Evolutionary conservation across 805 yeast species (phyloP), one percentile per base, ranked within the genome.

Genomic region (Saccharomycopsis sp.): DNA sequence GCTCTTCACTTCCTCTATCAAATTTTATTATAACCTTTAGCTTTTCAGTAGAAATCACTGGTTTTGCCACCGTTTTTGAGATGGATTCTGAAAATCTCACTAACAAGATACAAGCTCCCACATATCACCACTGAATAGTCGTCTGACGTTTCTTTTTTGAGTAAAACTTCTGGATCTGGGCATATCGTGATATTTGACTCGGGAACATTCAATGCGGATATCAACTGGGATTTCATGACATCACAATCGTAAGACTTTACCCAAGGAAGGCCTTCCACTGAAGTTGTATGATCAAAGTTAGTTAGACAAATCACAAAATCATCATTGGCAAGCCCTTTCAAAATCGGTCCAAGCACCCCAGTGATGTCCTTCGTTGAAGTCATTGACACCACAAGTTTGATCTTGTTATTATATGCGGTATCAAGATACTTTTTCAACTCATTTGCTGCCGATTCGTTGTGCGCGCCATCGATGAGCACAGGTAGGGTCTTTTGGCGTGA

Each of bases 261-360:
- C 97, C 97, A 92, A 0, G 97, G 96, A 98, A 92, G 92, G 0
- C 85, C 80, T 10, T 80, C 88, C 0, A 94, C 89, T 1, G 62
- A 52, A 1, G 37, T 26, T 4, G 13, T n/a, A 27, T 40, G 26
- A 2, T 77, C 71, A 55, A 88, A 92, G 23, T 63, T 54, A 0
- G 89, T 76, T 1, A 79, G 68, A 60, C 0, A 88, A 71, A 2
- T 62, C 57, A 52, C 87, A 23, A 31, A 26, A 9, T 25, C 96
- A 0, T 58, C 53, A 1, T 62, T 52, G 6, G 34, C 15, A 15
- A 2, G 5, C 9, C 13, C 23, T 5, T 57, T 55, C 3, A 82
- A 54, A 2, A 85, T 58, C 15, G 72, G 68, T 22, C 61, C 54
- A 30, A 84, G 57, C 16, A 87, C 58, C 0, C 67, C 64, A 2